These are phyloP conservation scores for Yamadazyma triangularis DNA, from an alignment of 1,139 yeast genomes.

Conservation along the genomic window DNA sequence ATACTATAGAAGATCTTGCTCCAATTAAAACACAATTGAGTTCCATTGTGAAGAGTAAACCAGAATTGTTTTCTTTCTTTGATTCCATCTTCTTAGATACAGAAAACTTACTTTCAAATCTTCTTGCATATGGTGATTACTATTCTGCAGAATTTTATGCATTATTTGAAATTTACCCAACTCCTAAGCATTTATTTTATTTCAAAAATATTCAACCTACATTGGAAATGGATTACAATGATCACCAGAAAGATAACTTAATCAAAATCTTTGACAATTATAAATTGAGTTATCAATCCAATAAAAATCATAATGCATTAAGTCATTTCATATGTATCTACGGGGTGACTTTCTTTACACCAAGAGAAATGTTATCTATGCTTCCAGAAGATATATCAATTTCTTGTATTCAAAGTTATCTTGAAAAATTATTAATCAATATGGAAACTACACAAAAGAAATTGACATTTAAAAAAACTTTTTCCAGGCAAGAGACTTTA, in stretches of 20 bases:
- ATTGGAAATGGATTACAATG: background rate
- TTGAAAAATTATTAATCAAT: slow-evolving; percentile 18
- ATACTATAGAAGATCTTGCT: background rate
- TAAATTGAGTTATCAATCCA: slow-evolving; percentile 1
- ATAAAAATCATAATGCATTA: slow-evolving; percentile 14
- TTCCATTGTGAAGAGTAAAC: background rate
- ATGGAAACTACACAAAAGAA: slow-evolving; percentile 18
- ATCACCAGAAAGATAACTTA: slow-evolving; percentile 8
- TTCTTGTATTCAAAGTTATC: slow-evolving; percentile 24
- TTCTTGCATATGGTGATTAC: slow-evolving; percentile 16
- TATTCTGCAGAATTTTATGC: slow-evolving; percentile 34
- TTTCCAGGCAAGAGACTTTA: slow-evolving; percentile 26
- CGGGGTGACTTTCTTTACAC: slow-evolving; percentile 13
- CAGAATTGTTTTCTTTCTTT: slow-evolving; percentile 7
- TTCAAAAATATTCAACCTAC: slow-evolving; percentile 3
- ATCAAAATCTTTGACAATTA: slow-evolving; percentile 20
- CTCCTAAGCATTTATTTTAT: slow-evolving; percentile 19
- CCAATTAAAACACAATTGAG: slow-evolving; percentile 1
- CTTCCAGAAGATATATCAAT: slow-evolving; percentile 33
- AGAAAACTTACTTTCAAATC: slow-evolving; percentile 3
- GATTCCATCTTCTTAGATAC: slow-evolving; percentile 5
- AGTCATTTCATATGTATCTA: slow-evolving; percentile 27
- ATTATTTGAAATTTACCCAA: slow-evolving; percentile 17
- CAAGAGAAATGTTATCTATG: slow-evolving; percentile 22
- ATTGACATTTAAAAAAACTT: slow-evolving; percentile 20